Evolutionary conservation across 495 filamentous ascomycete species (phyloP), one percentile per base, ranked within the genome.

Genomic region (Cairneyella variabilis): DNA sequence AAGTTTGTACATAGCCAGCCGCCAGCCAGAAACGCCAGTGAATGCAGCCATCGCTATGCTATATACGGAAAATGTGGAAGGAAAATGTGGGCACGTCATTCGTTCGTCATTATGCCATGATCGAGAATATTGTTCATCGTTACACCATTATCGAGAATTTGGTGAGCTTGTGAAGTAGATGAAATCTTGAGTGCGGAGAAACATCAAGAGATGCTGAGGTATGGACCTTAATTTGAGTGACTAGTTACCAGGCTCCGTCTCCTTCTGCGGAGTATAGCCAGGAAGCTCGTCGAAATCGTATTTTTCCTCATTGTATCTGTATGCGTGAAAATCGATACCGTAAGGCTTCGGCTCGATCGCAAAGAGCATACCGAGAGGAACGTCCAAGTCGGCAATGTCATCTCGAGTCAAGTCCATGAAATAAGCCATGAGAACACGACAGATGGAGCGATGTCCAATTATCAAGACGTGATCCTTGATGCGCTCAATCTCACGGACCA

Each of bases 301-400:
- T 18, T 62, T 79, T 18, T 74, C 71, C 30, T 84, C 73, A 62
- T 97, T 89, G 71, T 96, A 97, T 43, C 80, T 77, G 71, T 95
- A 97, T 0, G 91, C 92, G 65, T 90, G 90, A 68, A 97, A 97
- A 42, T 95, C 93, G 51, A 96, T 91, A 0, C 93, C 93, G 61
- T 98, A 98, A 3, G 93, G 93, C 75, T 96, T 97, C 54, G 93
- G 93, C 66, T 98, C 92, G 45, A 98, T 81, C 62, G 88, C 86
- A 64, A 96, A 97, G 20, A 97, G 72, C 66, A 92, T 88, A 9
- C 93, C 93, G 45, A 98, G 73, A 4, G 93, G 93, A 34, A 96
- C 87, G 62, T 97, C 91, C 37, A 98, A 74, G 55, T 92, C 88
- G 22, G 93, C 90, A 51, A 98, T 91, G 63, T 95, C 85, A 43